Base-by-base conservation (phyloP, 106 monocot species). In the Agapanthus africanus region DNA sequence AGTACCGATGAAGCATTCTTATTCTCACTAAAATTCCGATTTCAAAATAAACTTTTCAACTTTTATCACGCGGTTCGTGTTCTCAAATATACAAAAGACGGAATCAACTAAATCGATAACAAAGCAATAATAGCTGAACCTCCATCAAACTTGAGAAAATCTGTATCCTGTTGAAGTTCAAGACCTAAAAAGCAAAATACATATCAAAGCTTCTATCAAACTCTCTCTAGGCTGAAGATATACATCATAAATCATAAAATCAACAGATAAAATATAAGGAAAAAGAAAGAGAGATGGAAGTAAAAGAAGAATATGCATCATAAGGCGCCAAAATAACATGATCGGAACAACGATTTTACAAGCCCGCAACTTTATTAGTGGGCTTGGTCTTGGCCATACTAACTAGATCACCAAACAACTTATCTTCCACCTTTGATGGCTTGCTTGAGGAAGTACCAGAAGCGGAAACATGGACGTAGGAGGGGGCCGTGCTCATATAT, bases 371-470 rank as follows among this genome's bases (percentile, higher is more conserved):
- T 47, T 75, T 75, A 59, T 60, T 61, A 36, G 68, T 47, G 19
- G 75, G 79, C 80, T 85, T 89, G 34, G 85, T 49, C 69, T 85
- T 89, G 37, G 89, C 85, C 14, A 85, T 73, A 31, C 33, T 89
- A 40, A 89, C 82, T 75, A 89, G 89, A 74, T 89, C 89, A n/a
- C 85, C 85, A 62, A 89, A 89, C 15, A 89, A 74, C 28, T 82
- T 89, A 69, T 89, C 89, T 73, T 85, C 85, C 7, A 74, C 77
- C 69, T 78, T 89, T 8, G 89, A 25, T 18, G 76, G 79, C 40
- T 74, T 86, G 67, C 69, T 80, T 1, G 25, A 9, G 18, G 19
- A 9, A n/a, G 18, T 56, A 22, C 3, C 61, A 47, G 66, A 66
- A 66, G 27, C 13, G 18, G 80, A 63, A 54, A 30, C 72, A 70